phyloP scores from a whole-genome alignment of 2,329 filamentous ascomycete genomes.

The Ceratocystis ficicola region DNA sequence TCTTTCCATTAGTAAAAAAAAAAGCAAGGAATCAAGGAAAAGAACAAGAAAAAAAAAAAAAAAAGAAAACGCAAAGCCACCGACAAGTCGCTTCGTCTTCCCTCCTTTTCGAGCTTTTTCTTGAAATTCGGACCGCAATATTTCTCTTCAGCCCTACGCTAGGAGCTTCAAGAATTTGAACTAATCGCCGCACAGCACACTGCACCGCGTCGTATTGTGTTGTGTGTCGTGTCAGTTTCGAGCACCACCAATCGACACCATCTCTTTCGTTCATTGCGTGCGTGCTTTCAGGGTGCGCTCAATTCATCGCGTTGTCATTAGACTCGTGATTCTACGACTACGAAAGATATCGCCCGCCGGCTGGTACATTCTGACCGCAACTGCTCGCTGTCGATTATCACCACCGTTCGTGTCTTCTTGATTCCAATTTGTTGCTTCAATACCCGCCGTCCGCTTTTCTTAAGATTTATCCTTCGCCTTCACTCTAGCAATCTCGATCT shows the following conservation, averaged over 20 bases:
- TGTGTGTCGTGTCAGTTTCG: slow-evolving; percentile 3
- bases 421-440: not conserved
- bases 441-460: not conserved
- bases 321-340: not conserved
- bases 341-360: not conserved
- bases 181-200: not conserved
- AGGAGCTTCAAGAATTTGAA: not conserved
- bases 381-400: not conserved
- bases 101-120: not conserved
- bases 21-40: not conserved
- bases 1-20: not conserved
- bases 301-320: not conserved
- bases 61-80: not conserved
- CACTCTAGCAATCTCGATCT: not conserved
- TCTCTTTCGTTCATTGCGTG: not conserved
- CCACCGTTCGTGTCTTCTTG: slow-evolving; percentile 1
- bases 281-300: not conserved
- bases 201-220: slow-evolving; percentile 1
- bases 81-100: not conserved
- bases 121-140: not conserved
- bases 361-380: not conserved
- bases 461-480: no score
- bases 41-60: not conserved
- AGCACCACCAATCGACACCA: not conserved
- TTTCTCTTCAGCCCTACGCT: not conserved